Base-by-base conservation (phyloP, 345 rosid genomes). In the Salix exigua region DNA sequence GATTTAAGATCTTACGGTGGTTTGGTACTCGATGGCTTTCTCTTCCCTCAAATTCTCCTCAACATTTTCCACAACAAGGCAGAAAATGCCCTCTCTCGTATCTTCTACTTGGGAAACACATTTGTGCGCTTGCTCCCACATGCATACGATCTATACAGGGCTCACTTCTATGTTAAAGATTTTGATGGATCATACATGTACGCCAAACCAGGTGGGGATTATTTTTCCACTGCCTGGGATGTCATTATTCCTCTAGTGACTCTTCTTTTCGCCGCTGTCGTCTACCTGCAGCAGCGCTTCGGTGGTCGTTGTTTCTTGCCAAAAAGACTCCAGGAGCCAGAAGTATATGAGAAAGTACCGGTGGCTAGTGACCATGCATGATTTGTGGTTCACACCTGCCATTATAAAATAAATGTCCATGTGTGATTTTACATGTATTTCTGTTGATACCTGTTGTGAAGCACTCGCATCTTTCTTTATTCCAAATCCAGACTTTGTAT, bases 201-300 rank as follows among this genome's bases (percentile, higher is more conserved):
- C 72, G 89, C 88, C n/a, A 67, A 72, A 50, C 86, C 80, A 8
- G 68, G 23, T 25, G 78, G 62, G 25, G 88, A 87, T 40, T 86
- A 78, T 40, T 86, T 75, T 66, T 89, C 88, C 28, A 82, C 85
- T 65, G 78, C 85, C 26, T 83, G 90, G 85, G 85, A 83, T 74
- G 74, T 85, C 48, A 68, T 80, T 2, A 85, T 87, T 61, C 87
- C 81, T 19, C 11, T 80, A 1, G 76, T 73, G 6, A 72, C 68
- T 30, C 60, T 81, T 71, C 5, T 73, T 35, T 70, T 77, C 50
- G 77, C 80, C 26, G 72, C 71, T 28, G 50, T 76, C 38, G 12
- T 81, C 5, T 76, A 33, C 71, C 28, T 73, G 42, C 80, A 81
- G 77, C 83, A 81, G 75, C 72, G 63, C 7, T 61, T 68, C 10